Percentiles rank a stretch among this genome's conserved stretches.
Evolutionary conservation across 257 asterid genomes (phyloP).

Genomic region (Dorcoceras hygrometricum): DNA sequence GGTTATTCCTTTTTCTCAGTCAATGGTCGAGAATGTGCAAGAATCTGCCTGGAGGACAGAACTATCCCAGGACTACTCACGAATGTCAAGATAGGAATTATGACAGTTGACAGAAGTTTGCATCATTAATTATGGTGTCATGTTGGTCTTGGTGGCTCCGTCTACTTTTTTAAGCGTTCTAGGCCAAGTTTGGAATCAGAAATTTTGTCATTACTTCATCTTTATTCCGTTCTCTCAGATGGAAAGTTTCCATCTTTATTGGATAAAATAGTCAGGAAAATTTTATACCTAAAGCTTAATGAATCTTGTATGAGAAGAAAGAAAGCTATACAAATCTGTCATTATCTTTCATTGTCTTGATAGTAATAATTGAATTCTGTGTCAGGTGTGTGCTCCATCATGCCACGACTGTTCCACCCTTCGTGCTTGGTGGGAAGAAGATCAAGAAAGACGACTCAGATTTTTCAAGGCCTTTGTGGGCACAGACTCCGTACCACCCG

Average conservation of each 20-base stretch:
- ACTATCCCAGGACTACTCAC: background rate
- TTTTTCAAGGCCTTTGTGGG: slow-evolving; percentile 66
- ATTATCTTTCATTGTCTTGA: background rate
- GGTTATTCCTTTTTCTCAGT: background rate
- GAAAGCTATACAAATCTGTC: background rate
- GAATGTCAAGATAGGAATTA: background rate
- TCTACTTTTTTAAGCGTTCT: too few relatives aligned
- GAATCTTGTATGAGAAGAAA: too few relatives aligned
- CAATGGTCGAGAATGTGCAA: background rate
- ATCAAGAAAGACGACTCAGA: slow-evolving; percentile 67
- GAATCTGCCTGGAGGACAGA: background rate
- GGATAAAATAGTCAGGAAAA: background rate
- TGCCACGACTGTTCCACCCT: slow-evolving; percentile 96
- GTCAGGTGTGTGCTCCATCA: slow-evolving; percentile 95
- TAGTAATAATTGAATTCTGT: background rate
- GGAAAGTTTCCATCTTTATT: background rate
- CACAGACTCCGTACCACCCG: slow-evolving; percentile 71
- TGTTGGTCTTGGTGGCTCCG: background rate
- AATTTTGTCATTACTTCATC: background rate
- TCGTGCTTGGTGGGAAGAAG: slow-evolving; percentile 99
- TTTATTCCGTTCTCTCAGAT: background rate
- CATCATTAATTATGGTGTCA: background rate
- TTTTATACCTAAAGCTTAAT: background rate
- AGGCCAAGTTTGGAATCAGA: background rate
- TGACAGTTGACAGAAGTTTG: background rate